Percentiles rank a stretch among this genome's conserved stretches.
Evolutionary conservation across 495 filamentous ascomycete genomes (phyloP).

Genomic region (Cryomyces antarcticus): DNA sequence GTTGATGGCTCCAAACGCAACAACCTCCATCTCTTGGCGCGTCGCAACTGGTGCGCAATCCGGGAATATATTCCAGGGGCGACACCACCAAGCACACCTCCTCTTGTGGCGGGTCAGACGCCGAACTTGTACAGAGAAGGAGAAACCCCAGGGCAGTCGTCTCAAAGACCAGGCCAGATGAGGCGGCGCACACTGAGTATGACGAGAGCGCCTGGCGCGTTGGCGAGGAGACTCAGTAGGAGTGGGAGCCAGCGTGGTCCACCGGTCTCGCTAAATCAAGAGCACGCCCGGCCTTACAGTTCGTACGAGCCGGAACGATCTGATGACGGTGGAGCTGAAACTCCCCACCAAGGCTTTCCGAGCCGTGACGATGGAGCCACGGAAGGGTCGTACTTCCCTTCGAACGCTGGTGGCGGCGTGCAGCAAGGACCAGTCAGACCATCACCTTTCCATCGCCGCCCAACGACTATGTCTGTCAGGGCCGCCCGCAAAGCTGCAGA

Average conservation of each 20-base stretch:
- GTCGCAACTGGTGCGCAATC: constrained; percentile 86
- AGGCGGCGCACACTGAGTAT: not conserved
- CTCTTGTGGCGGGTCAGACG: not conserved
- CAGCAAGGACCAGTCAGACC: constrained; percentile 18
- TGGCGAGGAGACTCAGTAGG: not conserved
- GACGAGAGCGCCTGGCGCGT: not conserved
- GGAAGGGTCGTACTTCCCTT: not conserved
- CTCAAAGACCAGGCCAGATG: not conserved
- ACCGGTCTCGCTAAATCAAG: too few relatives aligned
- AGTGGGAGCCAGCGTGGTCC: not conserved
- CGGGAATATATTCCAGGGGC: constrained; percentile 55
- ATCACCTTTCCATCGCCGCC: constrained; percentile 44
- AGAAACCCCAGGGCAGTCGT: too few relatives aligned
- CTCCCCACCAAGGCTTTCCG: not conserved
- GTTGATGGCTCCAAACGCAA: constrained; percentile 76
- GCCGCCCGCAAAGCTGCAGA: constrained; percentile 23
- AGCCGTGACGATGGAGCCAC: too few relatives aligned
- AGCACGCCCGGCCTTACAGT: too few relatives aligned
- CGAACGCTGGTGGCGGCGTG: not conserved
- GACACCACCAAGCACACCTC: constrained; percentile 28
- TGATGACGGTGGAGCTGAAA: not conserved
- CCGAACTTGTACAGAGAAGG: not conserved
- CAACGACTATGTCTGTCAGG: constrained; percentile 47
- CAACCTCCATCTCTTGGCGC: constrained; percentile 76
- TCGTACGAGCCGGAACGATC: not conserved